phyloP scores from a whole-genome alignment of 2,329 filamentous ascomycete species.

The Grosmannia huntii region DNA sequence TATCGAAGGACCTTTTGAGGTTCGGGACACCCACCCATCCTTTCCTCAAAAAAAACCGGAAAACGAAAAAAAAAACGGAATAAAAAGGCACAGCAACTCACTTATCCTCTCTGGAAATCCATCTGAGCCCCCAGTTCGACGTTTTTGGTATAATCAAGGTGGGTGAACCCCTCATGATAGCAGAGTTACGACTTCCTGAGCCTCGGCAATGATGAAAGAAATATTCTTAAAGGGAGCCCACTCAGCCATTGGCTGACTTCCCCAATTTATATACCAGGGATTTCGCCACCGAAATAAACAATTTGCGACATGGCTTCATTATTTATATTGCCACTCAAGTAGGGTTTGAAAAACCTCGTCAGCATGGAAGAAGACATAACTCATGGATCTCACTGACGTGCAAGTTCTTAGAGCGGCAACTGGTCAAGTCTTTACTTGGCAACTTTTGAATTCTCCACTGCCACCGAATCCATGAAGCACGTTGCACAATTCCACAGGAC shows the following conservation, averaged over 20 bases:
- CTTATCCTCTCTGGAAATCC: not conserved
- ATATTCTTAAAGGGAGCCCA: not conserved
- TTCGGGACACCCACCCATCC: no score
- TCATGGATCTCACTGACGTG: not conserved
- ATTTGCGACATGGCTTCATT: not conserved
- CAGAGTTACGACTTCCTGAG: no score
- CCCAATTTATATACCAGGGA: not conserved
- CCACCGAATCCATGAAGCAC: no score
- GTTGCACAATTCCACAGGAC: no score
- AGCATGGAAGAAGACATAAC: not conserved
- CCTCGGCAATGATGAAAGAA: not conserved
- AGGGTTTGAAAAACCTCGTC: not conserved
- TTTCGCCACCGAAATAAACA: not conserved
- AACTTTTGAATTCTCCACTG: no score
- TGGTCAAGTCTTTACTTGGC: no score
- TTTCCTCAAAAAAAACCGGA: no score
- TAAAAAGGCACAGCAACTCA: not conserved
- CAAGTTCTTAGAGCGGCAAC: no score
- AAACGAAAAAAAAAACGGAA: no score
- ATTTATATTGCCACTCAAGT: not conserved
- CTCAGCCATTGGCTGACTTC: not conserved
- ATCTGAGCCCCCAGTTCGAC: not conserved
- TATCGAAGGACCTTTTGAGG: no score
- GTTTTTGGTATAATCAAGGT: no score
- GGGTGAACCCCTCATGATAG: no score